phyloP scores from a whole-genome alignment of 192 early-diverging fungal genomes.

The Coemansia sp. region DNA sequence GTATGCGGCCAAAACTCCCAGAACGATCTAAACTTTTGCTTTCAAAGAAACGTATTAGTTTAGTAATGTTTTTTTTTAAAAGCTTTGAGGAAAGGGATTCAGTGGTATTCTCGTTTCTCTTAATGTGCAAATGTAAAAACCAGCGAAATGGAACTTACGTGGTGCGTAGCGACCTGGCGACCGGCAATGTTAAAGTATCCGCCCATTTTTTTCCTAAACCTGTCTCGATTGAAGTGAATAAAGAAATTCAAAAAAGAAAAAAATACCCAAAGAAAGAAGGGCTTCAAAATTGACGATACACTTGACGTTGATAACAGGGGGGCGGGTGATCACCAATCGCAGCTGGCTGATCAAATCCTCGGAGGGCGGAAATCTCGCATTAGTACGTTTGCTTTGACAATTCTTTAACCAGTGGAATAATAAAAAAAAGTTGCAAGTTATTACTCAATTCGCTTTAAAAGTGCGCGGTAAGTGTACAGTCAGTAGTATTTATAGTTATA shows the following conservation, averaged over 20 bases:
- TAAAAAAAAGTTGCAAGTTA: not conserved
- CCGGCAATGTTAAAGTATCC: slow-evolving; percentile 52
- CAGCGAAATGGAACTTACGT: slow-evolving; percentile 52
- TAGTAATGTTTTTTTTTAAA: too few relatives aligned
- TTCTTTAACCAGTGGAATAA: too few relatives aligned
- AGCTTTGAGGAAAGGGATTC: too few relatives aligned
- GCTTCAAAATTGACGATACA: too few relatives aligned
- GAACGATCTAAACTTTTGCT: slow-evolving; percentile 41
- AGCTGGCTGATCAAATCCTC: not conserved
- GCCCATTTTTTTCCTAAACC: slow-evolving; percentile 24
- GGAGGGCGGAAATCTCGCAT: too few relatives aligned
- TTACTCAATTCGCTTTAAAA: too few relatives aligned
- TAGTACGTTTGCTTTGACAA: too few relatives aligned
- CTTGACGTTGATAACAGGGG: too few relatives aligned
- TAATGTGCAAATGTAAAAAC: too few relatives aligned
- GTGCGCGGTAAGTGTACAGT: too few relatives aligned
- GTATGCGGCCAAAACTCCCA: slow-evolving; percentile 45
- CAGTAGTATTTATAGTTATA: too few relatives aligned
- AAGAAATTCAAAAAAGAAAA: not conserved
- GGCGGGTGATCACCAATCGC: not conserved
- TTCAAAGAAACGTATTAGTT: not conserved
- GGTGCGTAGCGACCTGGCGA: slow-evolving; percentile 48
- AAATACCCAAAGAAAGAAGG: not conserved
- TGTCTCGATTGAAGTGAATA: not conserved
- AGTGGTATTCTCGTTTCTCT: not conserved